Evolutionary conservation across 2,329 filamentous ascomycete species (phyloP), one percentile per base, ranked within the genome.

Genomic region (Penicillium sp.): DNA sequence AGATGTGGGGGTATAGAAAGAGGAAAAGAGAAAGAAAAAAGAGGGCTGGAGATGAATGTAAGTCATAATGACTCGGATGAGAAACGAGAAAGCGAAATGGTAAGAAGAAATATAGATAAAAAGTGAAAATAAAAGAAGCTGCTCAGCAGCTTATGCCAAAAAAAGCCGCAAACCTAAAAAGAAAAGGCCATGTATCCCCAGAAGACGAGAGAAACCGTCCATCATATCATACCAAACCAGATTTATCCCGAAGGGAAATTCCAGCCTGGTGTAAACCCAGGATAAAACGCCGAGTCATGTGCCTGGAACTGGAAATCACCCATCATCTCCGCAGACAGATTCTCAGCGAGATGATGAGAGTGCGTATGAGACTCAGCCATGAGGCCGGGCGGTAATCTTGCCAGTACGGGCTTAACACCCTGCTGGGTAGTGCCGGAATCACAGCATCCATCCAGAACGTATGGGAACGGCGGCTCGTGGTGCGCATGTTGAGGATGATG

Each of bases 241-340:
- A 36, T 15, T 44, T 36, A 62, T 2, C 44, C 50, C 19, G 61
- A 53, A 19, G 59, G 63, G 33, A 66, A 66, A 19, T 56, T 53
- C 63, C 63, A 68, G 16, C 61, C 59, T 3, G 62, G 58, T 2
- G 63, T 63, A 48, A 65, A 65, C 3, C 56, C 61, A 48, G 57
- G 51, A 27, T 63, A 67, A 36, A 59, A 65, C 5, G 51, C 16
- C 2, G 53, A n/a, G 16, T 68, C 69, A 16, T 64, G 62, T 7
- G 65, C 23, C 23, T 65, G 60, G 11, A 71, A 65, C 11, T 60
- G 60, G 49, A 68, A 71, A 25, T 68, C 64, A 15, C 55, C 53
- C 29, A 70, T 54, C 57, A 71, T 63, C 31, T 68, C 65, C 44
- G 58, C 55, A 10, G 70, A 54, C 31, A 72, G 43, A 16, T 53